Evolutionary conservation across 306 rosid genomes (phyloP).

Genomic region (Quercus engelmannii): DNA sequence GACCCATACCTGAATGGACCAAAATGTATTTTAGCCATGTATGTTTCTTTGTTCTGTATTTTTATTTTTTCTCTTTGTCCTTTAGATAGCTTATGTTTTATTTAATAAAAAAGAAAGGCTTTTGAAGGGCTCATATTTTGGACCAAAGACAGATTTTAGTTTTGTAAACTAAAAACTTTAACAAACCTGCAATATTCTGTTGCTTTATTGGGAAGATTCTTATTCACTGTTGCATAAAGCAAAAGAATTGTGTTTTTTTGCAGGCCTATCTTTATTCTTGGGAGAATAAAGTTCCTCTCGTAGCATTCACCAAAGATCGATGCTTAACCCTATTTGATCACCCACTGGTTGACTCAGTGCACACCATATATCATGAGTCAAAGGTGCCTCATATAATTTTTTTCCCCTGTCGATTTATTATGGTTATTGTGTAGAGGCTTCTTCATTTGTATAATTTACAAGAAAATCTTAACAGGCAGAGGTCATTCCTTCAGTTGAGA

Average conservation of each 20-base stretch:
- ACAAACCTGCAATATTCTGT: conserved; percentile 7
- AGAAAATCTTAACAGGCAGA: conserved; percentile 62
- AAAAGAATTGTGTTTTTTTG: conserved; percentile 17
- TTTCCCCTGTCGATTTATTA: conserved; percentile 1
- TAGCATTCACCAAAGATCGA: conserved; percentile 76
- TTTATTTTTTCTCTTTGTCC: too few species aligned
- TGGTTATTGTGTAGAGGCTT: conserved; percentile 6
- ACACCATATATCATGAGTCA: conserved; percentile 78
- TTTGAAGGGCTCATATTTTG: too few species aligned
- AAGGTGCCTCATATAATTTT: conserved; percentile 47
- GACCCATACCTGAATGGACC: too few species aligned
- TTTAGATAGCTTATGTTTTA: too few species aligned
- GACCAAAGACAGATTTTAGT: too few species aligned
- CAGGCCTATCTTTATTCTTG: conserved; percentile 82
- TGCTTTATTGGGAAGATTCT: conserved; percentile 4
- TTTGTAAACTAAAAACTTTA: conserved; percentile 8
- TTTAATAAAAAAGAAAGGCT: too few species aligned
- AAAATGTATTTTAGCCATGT: too few species aligned
- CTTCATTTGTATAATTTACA: conserved; percentile 17
- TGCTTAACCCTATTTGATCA: conserved; percentile 86
- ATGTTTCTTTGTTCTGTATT: too few species aligned
- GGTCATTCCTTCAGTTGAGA: conserved; percentile 77
- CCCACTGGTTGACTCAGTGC: conserved; percentile 70
- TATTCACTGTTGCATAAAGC: not conserved
- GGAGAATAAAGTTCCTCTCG: conserved; percentile 69